Percentiles rank a stretch among this genome's conserved stretches.
Conservation (phyloP, 1,284 basidiomycete species). For the Schizophyllum amplum region DNA sequence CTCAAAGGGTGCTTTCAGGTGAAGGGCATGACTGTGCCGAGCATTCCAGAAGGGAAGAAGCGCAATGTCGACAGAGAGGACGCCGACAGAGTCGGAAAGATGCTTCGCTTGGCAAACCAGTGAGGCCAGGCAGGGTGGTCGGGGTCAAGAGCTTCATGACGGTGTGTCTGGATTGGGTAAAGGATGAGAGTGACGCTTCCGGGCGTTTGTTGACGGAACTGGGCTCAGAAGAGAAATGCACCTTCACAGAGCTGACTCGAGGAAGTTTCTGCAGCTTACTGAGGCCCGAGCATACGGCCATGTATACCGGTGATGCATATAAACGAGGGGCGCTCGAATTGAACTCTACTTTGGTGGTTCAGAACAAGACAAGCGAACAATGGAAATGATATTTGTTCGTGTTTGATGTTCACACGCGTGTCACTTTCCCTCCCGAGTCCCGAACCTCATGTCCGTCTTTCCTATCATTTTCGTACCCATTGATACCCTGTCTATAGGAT, state of each 20-base stretch:
- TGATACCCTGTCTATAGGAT: too few species aligned
- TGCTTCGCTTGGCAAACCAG: not conserved
- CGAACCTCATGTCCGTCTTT: too few species aligned
- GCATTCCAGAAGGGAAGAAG: not conserved
- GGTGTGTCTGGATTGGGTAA: not conserved
- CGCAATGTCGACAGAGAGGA: not conserved
- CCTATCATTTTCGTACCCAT: slow-evolving; percentile 68
- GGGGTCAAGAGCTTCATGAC: not conserved
- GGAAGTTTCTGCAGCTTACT: not conserved
- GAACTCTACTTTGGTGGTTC: too few species aligned
- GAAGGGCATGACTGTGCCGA: not conserved
- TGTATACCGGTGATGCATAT: too few species aligned
- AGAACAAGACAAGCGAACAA: too few species aligned
- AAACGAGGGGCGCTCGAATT: too few species aligned
- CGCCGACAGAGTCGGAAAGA: not conserved
- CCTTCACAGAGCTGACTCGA: not conserved
- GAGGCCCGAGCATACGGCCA: not conserved
- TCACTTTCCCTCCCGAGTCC: too few species aligned
- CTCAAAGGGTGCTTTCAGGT: not conserved
- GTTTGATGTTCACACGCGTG: too few species aligned
- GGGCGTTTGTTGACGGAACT: not conserved
- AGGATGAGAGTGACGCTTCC: not conserved
- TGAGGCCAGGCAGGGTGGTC: not conserved
- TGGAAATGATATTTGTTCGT: too few species aligned
- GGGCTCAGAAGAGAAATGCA: too few species aligned